These are phyloP conservation scores for Odonthalia washingtoniensis DNA, from an alignment of 31 red algal species.

Conservation along the genomic window DNA sequence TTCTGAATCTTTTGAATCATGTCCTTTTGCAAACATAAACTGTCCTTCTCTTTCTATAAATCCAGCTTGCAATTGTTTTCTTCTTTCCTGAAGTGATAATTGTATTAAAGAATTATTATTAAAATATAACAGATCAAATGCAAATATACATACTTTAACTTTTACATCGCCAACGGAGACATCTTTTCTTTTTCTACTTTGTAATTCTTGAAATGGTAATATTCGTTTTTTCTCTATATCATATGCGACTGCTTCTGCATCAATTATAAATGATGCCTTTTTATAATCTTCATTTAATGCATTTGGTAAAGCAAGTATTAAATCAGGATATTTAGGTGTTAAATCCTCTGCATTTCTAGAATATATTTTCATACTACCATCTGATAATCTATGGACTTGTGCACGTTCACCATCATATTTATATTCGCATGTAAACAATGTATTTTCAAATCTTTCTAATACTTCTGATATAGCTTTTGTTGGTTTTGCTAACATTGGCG, in stretches of 20 bases:
- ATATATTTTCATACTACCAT: slow-evolving; percentile 91
- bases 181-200: slow-evolving; percentile 89
- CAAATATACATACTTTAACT: slow-evolving; percentile 94
- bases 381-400: slow-evolving; percentile 88
- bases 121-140: slow-evolving; percentile 97
- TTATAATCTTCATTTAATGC: slow-evolving; percentile 54
- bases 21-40: slow-evolving; percentile 91
- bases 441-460: slow-evolving; percentile 80
- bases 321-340: slow-evolving; percentile 97
- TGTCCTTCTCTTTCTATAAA: slow-evolving; percentile 70
- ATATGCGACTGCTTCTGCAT: slow-evolving; percentile 95
- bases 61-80: slow-evolving; percentile 47
- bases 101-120: slow-evolving; percentile 79
- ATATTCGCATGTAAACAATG: slow-evolving; percentile 94
- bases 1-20: slow-evolving; percentile 82
- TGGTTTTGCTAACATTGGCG: slow-evolving; percentile 99
- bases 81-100: slow-evolving; percentile 60
- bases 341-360: slow-evolving; percentile 89
- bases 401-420: slow-evolving; percentile 99
- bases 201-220: slow-evolving; percentile 93
- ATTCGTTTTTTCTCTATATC: slow-evolving; percentile 76
- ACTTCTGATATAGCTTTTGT: slow-evolving; percentile 91
- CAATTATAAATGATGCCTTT: slow-evolving; percentile 83
- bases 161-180: slow-evolving; percentile 83
- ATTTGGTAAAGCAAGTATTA: slow-evolving; percentile 52